Evolutionary conservation across 1,139 yeast species (phyloP), one percentile per base, ranked within the genome.

Genomic region (Kurtzmaniella natalensis): DNA sequence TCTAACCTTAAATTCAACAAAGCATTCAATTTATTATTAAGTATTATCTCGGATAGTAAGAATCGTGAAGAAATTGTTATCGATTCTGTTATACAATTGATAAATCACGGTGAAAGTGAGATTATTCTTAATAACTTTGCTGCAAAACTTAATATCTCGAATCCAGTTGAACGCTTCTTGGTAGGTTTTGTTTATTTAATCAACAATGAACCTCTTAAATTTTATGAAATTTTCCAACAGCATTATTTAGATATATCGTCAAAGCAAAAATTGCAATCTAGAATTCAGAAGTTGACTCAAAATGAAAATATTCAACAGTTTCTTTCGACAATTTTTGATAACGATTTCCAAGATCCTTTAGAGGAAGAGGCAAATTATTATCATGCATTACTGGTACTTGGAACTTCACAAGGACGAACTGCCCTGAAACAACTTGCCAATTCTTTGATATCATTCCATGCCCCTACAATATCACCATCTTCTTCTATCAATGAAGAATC

Each of bases 161-260:
- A 33, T 30, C 39, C 43, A 7, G 44, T 61, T 11, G 57, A 60
- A 34, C 42, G 49, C 23, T 58, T 62, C 33, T 55, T 69, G 33
- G 49, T 53, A 22, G 74, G 72, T 2, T 44, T 69, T 26, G 52
- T 64, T 4, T 47, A 56, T 37, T 52, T 64, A 39, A 51, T 59
- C 20, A 64, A 59, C 33, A 48, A 54, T 34, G 57, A 60, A 16
- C 47, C 57, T 2, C 33, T 39, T 30, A 40, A 48, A 26, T 61
- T 59, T 36, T 52, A 43, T 34, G 39, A 46, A 3, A 44, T 49
- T 2, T 61, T 62, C 37, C 44, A 48, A 23, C 42, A 48, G 9
- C 30, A 33, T 38, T 19, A 43, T 45, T 29, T 46, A 46, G n/a
- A 38, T 41, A 11, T 47, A 50, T 31, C 45, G 43, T 10, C 44